These are phyloP conservation scores for Neobulgaria alba DNA, from an alignment of 2,329 filamentous ascomycete genomes.

Conservation along the genomic window DNA sequence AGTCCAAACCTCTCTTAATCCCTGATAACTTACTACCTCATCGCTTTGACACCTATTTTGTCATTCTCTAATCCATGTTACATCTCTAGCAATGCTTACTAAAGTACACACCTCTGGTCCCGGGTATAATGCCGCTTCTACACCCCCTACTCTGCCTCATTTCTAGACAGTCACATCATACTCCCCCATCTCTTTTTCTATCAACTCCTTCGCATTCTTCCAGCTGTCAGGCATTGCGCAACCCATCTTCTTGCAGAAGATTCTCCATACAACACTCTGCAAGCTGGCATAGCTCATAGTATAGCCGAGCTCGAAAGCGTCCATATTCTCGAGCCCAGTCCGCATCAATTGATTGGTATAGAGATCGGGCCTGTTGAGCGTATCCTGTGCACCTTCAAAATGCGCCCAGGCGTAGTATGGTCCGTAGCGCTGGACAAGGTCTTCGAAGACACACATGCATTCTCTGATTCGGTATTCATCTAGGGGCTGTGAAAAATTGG, in stretches of 20 bases:
- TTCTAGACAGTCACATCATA: too few relatives aligned
- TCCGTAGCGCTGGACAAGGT: conserved; percentile 19
- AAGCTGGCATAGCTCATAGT: conserved; percentile 23
- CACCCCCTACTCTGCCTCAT: too few relatives aligned
- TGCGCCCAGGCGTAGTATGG: conserved; percentile 21
- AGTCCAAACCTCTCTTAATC: too few relatives aligned
- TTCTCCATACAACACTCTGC: conserved; percentile 23
- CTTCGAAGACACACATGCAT: conserved; percentile 23
- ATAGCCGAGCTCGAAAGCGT: conserved; percentile 21
- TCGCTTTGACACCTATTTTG: too few relatives aligned
- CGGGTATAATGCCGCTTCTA: too few relatives aligned
- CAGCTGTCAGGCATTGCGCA: conserved; percentile 16
- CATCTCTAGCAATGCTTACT: too few relatives aligned
- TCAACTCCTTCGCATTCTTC: conserved; percentile 14
- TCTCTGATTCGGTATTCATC: conserved; percentile 17
- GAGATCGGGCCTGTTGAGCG: conserved; percentile 6
- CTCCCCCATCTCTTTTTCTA: conserved; percentile 16
- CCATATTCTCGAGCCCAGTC: conserved; percentile 20
- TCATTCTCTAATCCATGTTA: too few relatives aligned
- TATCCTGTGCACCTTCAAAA: conserved; percentile 9
- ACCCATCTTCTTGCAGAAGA: conserved; percentile 16
- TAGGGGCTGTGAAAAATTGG: conserved; percentile 4
- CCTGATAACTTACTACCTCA: too few relatives aligned
- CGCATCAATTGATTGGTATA: conserved; percentile 16
- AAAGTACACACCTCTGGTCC: too few relatives aligned